These are phyloP conservation scores for Leccinum griseonigrum DNA, from an alignment of 1,284 basidiomycete species.

Conservation along the genomic window DNA sequence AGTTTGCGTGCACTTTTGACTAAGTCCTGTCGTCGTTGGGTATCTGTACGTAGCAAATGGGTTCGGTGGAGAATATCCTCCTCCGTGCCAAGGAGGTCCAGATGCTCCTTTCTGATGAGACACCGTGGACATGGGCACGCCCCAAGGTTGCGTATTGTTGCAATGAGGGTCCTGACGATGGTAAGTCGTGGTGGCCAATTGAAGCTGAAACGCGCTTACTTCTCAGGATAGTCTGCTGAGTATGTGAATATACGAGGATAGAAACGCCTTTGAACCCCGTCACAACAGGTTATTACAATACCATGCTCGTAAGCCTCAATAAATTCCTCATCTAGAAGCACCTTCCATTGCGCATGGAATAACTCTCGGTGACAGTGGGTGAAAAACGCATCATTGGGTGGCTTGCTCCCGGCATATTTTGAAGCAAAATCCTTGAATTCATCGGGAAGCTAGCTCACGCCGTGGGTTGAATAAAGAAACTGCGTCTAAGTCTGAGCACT, in stretches of 20 bases:
- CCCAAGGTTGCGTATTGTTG: not conserved
- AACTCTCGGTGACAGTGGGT: not conserved
- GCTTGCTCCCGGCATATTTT: not conserved
- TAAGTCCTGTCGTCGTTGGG: not conserved
- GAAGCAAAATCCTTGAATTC: not conserved
- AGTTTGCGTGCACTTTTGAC: not conserved
- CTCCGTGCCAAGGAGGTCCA: not conserved
- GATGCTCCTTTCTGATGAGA: not conserved
- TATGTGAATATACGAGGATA: not conserved
- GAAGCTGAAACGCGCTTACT: not conserved
- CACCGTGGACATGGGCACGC: not conserved
- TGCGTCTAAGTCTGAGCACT: not conserved
- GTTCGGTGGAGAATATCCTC: not conserved
- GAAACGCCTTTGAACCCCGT: not conserved
- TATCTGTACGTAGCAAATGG: not conserved
- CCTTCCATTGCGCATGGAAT: not conserved
- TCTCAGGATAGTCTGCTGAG: not conserved
- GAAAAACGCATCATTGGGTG: not conserved
- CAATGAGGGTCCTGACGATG: not conserved
- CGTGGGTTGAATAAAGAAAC: not conserved
- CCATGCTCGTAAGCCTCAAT: not conserved
- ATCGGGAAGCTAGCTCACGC: not conserved
- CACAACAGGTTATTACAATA: not conserved
- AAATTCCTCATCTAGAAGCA: not conserved
- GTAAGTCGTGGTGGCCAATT: not conserved